Percentiles rank a stretch among this genome's conserved stretches.
These are phyloP conservation scores for Apiospora saccharicola DNA, from an alignment of 2,329 filamentous ascomycete species.

Conservation along the genomic window DNA sequence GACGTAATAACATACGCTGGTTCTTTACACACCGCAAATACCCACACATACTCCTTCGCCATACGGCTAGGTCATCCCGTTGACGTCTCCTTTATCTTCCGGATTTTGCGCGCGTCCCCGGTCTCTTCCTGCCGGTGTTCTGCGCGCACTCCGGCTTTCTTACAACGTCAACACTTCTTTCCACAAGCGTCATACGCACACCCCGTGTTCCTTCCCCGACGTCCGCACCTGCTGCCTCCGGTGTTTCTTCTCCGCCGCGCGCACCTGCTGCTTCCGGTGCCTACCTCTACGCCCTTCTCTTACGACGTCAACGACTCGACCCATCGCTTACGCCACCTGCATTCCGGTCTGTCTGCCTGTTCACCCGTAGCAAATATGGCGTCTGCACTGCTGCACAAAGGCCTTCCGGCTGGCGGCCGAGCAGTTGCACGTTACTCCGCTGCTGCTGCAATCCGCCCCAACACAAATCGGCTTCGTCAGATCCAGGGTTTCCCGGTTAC, in stretches of 20 bases:
- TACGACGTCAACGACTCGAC: background rate
- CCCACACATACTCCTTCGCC: constrained; percentile 18
- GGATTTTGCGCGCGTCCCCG: constrained; percentile 16
- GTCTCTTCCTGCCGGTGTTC: background rate
- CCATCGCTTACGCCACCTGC: background rate
- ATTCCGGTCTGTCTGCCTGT: background rate
- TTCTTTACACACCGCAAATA: constrained; percentile 34
- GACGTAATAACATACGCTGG: constrained; percentile 30
- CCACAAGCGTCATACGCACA: background rate
- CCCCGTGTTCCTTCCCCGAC: background rate
- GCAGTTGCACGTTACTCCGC: background rate
- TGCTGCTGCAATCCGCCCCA: constrained; percentile 1
- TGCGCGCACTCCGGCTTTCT: background rate
- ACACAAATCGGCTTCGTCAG: background rate
- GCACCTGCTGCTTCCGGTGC: constrained; percentile 13
- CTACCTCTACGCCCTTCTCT: background rate
- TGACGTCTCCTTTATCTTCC: background rate
- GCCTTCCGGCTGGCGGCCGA: background rate
- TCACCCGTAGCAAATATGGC: background rate
- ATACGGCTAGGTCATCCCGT: background rate
- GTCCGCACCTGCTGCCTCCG: constrained; percentile 4
- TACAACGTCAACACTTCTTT: background rate
- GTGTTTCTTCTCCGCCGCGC: background rate
- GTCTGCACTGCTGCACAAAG: background rate
- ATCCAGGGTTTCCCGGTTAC: background rate